Base-by-base conservation (phyloP, 805 yeast species). In the Candida ortonii region DNA sequence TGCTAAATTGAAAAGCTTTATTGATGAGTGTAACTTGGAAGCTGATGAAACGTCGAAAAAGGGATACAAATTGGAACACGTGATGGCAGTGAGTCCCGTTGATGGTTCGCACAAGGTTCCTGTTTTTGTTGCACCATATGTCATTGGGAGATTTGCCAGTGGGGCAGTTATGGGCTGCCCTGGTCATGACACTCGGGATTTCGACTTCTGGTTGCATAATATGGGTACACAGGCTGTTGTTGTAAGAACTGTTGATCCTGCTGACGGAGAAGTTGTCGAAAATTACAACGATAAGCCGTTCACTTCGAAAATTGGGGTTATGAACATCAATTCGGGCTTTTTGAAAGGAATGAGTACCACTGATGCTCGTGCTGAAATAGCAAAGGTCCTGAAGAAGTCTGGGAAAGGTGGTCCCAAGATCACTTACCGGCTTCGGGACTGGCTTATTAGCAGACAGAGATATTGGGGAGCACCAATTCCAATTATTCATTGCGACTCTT, bases 381-480 rank as follows among this genome's bases (percentile, higher is more conserved):
- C 47, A 7, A 15, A 38, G 16, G 33, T 31, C 30, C 34, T 50
- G 12, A 42, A 42, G 14, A 30, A 46, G 0, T 30, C 40, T 0
- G 59, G 61, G 0, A 24, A 57, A 2, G 96, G 90, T 0, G 45
- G 59, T 1, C 38, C 47, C 3, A 65, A 73, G 4, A 68, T 71
- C 0, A 79, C 79, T 44, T 81, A 70, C 50, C 73, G 80, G 45
- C 64, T 93, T 18, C 71, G 97, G 47, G 98, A 93, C 55, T 93
- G 98, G 98, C 70, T 93, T 17, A 83, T 93, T 29, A 82, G 94
- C 51, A 75, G 98, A 53, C 98, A 93, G 59, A 66, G 98, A 40
- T 90, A 84, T 59, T 93, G 98, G 98, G 98, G 98, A 16, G 93
- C 97, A 0, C 98, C 98, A 2, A 93, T 93, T 35, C 98, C 98